Base-by-base conservation (phyloP, 225 moss, liverwort and hornwort genomes). In the Marchantia polymorpha region DNA sequence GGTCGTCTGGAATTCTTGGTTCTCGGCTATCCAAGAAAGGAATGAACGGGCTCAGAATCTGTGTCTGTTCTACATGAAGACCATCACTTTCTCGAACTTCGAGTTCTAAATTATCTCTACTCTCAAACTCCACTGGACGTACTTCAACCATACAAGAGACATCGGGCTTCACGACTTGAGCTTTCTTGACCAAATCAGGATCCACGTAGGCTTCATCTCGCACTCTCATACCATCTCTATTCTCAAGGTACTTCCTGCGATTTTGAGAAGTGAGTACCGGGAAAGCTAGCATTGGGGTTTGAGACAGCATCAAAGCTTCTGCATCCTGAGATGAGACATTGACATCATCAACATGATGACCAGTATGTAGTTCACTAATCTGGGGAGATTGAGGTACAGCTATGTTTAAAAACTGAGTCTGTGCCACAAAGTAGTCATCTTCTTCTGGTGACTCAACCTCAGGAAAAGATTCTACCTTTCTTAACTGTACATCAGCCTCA, bases 101-200 rank as follows among this genome's bases (percentile, higher is more conserved):
- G 2, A 52, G 31, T 46, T 10, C 29, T 22, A 39, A 9, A 46
- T 59, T 59, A 10, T 59, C 39, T 22, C 31, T 54, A 26, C 3
- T 19, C 16, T 31, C 27, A 30, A 58, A 58, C 58, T 75, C 59
- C 39, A 27, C 13, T 11, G 53, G 73, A 27, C 39, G 75, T 59
- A 59, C 6, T 39, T 75, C 59, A 75, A 20, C 12, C 75, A 75
- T 31, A 22, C 8, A 31, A 23, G 77, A 77, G 13, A 64, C 61
- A 12, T 63, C 77, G 61, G 77, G 63, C 50, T 49, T 77, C 77
- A 77, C 23, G 50, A 77, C 51, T 64, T 77, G 77, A 49, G 64
- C 14, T 2, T 23, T 23, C 14, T 23, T 64, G 11, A 39, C 58
- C 47, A 26, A 39, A 53, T 76, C 76, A 39, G 26, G 23, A 15